phyloP scores from a whole-genome alignment of 768 basidiomycete species.

The Pleurotus tuber-regium region DNA sequence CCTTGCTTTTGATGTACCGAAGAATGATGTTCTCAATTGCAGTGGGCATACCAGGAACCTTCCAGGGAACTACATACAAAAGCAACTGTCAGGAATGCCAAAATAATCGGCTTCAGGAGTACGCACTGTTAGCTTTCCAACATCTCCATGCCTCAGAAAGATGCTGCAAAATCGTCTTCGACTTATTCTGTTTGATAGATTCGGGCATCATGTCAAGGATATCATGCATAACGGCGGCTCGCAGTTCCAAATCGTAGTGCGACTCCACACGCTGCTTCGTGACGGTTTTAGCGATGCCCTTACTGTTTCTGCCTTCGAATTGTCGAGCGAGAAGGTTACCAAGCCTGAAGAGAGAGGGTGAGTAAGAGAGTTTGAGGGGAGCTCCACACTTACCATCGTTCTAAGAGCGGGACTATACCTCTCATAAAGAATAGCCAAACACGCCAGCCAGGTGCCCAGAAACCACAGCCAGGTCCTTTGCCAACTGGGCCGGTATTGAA shows the following conservation, averaged over 20 bases:
- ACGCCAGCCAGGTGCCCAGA: slow-evolving; percentile 99
- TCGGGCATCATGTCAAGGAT: slow-evolving; percentile 99
- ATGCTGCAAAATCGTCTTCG: slow-evolving; percentile 99
- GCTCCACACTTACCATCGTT: slow-evolving; percentile 68
- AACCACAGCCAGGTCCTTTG: slow-evolving; percentile 97
- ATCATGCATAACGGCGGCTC: slow-evolving; percentile 99
- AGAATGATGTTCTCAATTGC: slow-evolving; percentile 99
- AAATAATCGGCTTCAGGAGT: slow-evolving; percentile 6
- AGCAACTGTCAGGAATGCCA: too few species aligned
- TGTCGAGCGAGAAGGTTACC: slow-evolving; percentile 97
- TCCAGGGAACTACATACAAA: slow-evolving; percentile 80
- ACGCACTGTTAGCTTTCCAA: slow-evolving; percentile 88
- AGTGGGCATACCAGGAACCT: slow-evolving; percentile 99
- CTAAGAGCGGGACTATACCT: slow-evolving; percentile 95
- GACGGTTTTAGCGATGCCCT: slow-evolving; percentile 95
- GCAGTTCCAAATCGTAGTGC: slow-evolving; percentile 95
- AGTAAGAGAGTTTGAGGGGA: background rate
- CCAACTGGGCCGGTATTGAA: slow-evolving; percentile 99
- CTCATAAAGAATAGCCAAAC: slow-evolving; percentile 99
- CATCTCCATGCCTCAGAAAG: slow-evolving; percentile 98
- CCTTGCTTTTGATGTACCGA: slow-evolving; percentile 98
- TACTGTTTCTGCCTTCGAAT: slow-evolving; percentile 97
- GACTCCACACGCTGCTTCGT: slow-evolving; percentile 99
- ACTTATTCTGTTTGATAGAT: slow-evolving; percentile 98
- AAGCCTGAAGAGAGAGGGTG: slow-evolving; percentile 43